Percentiles rank a stretch among this genome's conserved stretches.
Evolutionary conservation across 176 grass and related monocot genomes (phyloP).

Genomic region (Pharus latifolius): DNA sequence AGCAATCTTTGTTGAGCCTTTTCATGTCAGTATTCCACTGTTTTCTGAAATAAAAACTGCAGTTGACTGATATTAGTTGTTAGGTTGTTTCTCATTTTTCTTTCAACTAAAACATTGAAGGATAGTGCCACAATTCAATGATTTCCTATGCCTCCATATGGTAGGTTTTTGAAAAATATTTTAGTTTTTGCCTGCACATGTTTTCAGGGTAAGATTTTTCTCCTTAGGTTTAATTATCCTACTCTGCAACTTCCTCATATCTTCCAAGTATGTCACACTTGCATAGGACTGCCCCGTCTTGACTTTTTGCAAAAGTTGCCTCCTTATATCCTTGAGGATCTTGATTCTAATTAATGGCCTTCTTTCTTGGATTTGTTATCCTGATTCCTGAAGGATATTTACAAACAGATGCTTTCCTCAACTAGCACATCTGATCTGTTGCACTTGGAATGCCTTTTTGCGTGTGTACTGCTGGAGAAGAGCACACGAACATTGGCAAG

Average conservation of each 20-base stretch:
- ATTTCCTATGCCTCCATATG: background rate
- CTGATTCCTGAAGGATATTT: too few relatives aligned
- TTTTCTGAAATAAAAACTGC: background rate
- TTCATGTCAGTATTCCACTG: background rate
- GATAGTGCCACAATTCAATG: too few relatives aligned
- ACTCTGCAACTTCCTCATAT: background rate
- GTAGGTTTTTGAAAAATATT: background rate
- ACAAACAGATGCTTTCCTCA: too few relatives aligned
- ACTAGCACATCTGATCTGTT: background rate
- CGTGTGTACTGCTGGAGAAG: background rate
- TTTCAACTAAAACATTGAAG: too few relatives aligned
- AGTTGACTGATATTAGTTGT: background rate
- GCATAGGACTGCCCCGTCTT: background rate
- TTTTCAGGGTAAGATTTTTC: background rate
- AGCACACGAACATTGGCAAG: background rate
- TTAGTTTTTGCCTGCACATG: background rate
- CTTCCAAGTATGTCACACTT: background rate
- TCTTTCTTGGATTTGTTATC: background rate
- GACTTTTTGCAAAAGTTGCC: background rate
- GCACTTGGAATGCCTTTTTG: background rate
- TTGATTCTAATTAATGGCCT: background rate
- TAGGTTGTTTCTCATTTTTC: background rate
- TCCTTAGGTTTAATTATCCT: background rate
- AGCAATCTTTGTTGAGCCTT: background rate
- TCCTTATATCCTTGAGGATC: conserved; percentile 1